A percentile compares a stretch with the other conserved stretches of the same genome.
These are phyloP conservation scores for Dipteronia dyeriana DNA, from an alignment of 345 rosid genomes.

Conservation along the genomic window DNA sequence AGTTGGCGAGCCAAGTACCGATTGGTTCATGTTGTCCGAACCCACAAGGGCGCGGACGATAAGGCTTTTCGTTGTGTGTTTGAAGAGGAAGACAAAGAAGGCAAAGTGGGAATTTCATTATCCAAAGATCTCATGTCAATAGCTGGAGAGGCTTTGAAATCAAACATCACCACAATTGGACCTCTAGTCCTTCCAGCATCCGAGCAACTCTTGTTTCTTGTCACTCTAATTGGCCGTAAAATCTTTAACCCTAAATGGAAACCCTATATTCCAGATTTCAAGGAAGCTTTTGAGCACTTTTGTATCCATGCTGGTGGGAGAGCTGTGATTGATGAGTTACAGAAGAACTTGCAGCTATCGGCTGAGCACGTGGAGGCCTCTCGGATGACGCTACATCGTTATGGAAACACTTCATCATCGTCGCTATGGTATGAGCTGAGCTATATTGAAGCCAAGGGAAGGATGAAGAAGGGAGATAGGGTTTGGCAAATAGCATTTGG, in stretches of 20 bases:
- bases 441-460: slow-evolving; percentile 78
- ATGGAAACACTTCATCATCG: slow-evolving; percentile 90
- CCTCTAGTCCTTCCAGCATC: slow-evolving; percentile 79
- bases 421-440: slow-evolving; percentile 80
- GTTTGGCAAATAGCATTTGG: slow-evolving; percentile 93
- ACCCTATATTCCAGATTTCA: slow-evolving; percentile 86
- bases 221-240: slow-evolving; percentile 62
- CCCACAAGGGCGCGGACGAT: slow-evolving; percentile 78
- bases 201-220: slow-evolving; percentile 66
- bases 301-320: slow-evolving; percentile 95
- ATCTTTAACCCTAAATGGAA: slow-evolving; percentile 65
- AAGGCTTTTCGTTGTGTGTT: slow-evolving; percentile 65
- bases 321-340: slow-evolving; percentile 81
- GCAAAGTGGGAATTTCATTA: slow-evolving; percentile 59
- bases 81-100: slow-evolving; percentile 71
- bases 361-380: slow-evolving; percentile 81
- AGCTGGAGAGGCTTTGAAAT: slow-evolving; percentile 77
- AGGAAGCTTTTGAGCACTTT: slow-evolving; percentile 85
- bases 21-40: slow-evolving; percentile 72
- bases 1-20: slow-evolving; percentile 65
- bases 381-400: slow-evolving; percentile 78
- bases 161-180: slow-evolving; percentile 78
- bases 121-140: slow-evolving; percentile 82
- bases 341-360: slow-evolving; percentile 70
- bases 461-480: slow-evolving; percentile 65